Conservation (phyloP, 306 rosid genomes). For the Casuarina equisetifolia region DNA sequence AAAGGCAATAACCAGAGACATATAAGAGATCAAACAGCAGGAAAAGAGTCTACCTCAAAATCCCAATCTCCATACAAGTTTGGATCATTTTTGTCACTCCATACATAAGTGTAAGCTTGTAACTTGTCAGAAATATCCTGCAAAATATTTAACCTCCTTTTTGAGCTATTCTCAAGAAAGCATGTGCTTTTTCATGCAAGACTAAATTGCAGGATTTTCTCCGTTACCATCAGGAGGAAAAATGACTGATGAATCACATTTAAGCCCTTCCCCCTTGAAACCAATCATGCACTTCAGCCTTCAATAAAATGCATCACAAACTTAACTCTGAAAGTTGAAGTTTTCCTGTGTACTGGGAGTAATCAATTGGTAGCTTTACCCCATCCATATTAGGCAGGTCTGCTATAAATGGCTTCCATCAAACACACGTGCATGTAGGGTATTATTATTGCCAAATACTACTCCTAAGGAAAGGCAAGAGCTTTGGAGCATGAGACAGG, state of each 20-base stretch:
- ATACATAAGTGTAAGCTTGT: slow-evolving; percentile 56
- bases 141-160: slow-evolving; percentile 4
- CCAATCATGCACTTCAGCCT: not conserved
- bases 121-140: slow-evolving; percentile 64
- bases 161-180: slow-evolving; percentile 5
- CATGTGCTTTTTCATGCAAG: not conserved
- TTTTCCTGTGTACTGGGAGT: not conserved
- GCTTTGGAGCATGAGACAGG: no score
- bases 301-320: not conserved
- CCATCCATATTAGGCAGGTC: not conserved
- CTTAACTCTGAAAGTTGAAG: not conserved
- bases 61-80: slow-evolving; percentile 80
- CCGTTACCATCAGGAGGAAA: not conserved
- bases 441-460: no score
- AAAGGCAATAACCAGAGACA: not conserved
- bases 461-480: no score
- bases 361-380: slow-evolving; percentile 3
- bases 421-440: no score
- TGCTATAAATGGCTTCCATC: not conserved
- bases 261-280: not conserved
- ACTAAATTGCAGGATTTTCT: not conserved
- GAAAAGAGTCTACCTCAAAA: slow-evolving; percentile 61
- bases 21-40: slow-evolving; percentile 2
- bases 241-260: not conserved
- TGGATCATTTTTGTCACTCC: slow-evolving; percentile 74